Evolutionary conservation across 2,329 filamentous ascomycete genomes (phyloP).

Genomic region (Botrytis elliptica): DNA sequence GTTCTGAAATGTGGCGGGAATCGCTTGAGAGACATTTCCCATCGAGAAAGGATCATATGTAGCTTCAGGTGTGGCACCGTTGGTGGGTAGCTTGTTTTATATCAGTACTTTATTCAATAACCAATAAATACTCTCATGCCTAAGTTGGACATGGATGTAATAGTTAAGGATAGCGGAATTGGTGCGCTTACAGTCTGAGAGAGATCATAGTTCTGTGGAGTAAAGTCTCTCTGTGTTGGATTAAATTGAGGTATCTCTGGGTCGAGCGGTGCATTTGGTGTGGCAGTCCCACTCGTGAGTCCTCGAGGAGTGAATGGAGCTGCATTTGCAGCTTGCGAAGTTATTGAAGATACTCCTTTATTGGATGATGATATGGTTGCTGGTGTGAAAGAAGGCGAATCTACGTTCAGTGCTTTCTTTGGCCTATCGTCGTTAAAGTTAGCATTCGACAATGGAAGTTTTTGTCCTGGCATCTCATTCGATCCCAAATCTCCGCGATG

Average conservation of each 20-base stretch:
- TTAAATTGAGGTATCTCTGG: constrained; percentile 52
- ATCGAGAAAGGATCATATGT: constrained; percentile 67
- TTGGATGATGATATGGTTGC: constrained; percentile 48
- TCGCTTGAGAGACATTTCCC: constrained; percentile 52
- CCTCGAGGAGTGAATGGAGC: constrained; percentile 79
- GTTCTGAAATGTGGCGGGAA: constrained; percentile 58
- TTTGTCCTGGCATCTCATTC: neutral
- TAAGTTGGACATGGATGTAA: neutral
- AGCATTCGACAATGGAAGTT: neutral
- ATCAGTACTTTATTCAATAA: constrained; percentile 27
- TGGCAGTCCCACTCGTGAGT: constrained; percentile 40
- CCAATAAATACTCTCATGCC: neutral
- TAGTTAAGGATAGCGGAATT: neutral
- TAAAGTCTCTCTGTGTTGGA: constrained; percentile 58
- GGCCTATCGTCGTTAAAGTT: constrained; percentile 40
- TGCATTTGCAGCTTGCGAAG: constrained; percentile 85
- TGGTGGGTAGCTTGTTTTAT: constrained; percentile 42
- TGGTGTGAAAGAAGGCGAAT: constrained; percentile 93
- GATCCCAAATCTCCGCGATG: neutral
- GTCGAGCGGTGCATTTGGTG: constrained; percentile 36
- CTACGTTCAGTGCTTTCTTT: constrained; percentile 86
- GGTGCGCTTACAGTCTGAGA: constrained; percentile 47
- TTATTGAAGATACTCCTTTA: constrained; percentile 72
- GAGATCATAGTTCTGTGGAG: constrained; percentile 54
- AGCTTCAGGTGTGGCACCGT: constrained; percentile 51